Percentiles rank a stretch among this genome's conserved stretches.
phyloP scores from a whole-genome alignment of 1,284 basidiomycete species.

The Cryptococcus wingfieldii region DNA sequence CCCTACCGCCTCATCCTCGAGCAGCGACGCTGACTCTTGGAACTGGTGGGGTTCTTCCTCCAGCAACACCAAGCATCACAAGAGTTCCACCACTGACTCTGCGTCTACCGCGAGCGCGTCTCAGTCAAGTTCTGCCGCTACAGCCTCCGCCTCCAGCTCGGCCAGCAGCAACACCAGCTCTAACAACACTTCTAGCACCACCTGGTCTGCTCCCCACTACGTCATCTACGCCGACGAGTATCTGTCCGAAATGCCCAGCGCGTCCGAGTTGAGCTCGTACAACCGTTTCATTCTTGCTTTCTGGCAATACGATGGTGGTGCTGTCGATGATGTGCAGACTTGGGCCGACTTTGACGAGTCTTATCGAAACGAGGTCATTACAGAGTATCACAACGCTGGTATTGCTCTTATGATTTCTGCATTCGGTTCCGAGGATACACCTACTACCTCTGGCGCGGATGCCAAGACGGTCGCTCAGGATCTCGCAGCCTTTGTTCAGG shows the following conservation, averaged over 20 bases:
- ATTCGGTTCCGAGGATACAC: constrained; percentile 50
- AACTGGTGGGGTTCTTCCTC: neutral
- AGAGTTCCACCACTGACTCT: neutral
- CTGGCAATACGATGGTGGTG: constrained; percentile 48
- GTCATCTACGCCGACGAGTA: constrained; percentile 42
- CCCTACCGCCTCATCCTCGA: constrained; percentile 1
- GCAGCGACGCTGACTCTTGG: neutral
- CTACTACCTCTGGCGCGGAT: constrained; percentile 45
- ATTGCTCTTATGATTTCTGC: constrained; percentile 52
- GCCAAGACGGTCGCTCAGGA: constrained; percentile 38
- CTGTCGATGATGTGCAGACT: constrained; percentile 41
- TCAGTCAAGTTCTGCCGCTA: constrained; percentile 2
- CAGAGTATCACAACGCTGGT: constrained; percentile 48
- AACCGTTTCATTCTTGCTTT: constrained; percentile 53
- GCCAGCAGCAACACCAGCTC: constrained; percentile 1
- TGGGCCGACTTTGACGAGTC: constrained; percentile 36
- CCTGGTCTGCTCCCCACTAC: constrained; percentile 38
- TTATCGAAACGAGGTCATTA: constrained; percentile 36
- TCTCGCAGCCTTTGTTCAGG: constrained; percentile 46
- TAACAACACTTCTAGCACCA: neutral
- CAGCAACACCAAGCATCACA: neutral
- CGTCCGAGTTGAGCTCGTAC: constrained; percentile 32
- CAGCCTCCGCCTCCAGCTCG: neutral
- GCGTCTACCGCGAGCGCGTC: constrained; percentile 5
- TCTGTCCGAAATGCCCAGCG: constrained; percentile 30